These are phyloP conservation scores for Ophiocordyceps camponoti-leonardi DNA, from an alignment of 2,329 filamentous ascomycete genomes.

Conservation along the genomic window DNA sequence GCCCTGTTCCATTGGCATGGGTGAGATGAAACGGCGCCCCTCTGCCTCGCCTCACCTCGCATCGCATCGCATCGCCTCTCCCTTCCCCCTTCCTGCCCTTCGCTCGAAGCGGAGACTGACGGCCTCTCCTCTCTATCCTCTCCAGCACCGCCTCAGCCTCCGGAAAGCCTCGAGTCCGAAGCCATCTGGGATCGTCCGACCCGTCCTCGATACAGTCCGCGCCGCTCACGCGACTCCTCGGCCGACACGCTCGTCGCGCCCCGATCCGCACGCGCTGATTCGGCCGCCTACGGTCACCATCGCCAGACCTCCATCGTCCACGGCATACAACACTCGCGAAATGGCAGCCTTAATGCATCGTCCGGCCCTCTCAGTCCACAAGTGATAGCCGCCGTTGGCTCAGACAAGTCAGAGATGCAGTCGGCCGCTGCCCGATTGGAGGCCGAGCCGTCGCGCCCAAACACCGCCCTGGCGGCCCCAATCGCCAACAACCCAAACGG, in stretches of 20 bases:
- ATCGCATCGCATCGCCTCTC: not conserved
- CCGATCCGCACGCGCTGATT: constrained; percentile 17
- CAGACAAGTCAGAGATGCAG: constrained; percentile 35
- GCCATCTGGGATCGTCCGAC: constrained; percentile 33
- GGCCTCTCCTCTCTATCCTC: not conserved
- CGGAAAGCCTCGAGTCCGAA: constrained; percentile 33
- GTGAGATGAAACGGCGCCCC: not conserved
- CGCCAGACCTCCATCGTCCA: constrained; percentile 95
- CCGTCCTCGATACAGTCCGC: constrained; percentile 25
- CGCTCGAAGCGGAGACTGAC: not conserved
- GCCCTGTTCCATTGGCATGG: not conserved
- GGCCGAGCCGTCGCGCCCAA: constrained; percentile 25
- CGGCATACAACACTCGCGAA: constrained; percentile 82
- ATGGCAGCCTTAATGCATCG: constrained; percentile 69
- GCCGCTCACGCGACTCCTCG: constrained; percentile 37
- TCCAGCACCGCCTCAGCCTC: constrained; percentile 38
- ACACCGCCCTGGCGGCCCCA: constrained; percentile 29
- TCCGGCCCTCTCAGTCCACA: constrained; percentile 79
- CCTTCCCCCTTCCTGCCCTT: not conserved
- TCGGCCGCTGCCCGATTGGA: constrained; percentile 26
- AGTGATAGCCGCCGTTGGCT: constrained; percentile 51
- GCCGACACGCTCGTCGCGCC: constrained; percentile 30
- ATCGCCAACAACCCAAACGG: constrained; percentile 7
- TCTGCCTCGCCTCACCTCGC: not conserved
- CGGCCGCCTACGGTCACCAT: constrained; percentile 61